phyloP scores from a whole-genome alignment of 2,329 filamentous ascomycete genomes.

The Didymella lethalis region DNA sequence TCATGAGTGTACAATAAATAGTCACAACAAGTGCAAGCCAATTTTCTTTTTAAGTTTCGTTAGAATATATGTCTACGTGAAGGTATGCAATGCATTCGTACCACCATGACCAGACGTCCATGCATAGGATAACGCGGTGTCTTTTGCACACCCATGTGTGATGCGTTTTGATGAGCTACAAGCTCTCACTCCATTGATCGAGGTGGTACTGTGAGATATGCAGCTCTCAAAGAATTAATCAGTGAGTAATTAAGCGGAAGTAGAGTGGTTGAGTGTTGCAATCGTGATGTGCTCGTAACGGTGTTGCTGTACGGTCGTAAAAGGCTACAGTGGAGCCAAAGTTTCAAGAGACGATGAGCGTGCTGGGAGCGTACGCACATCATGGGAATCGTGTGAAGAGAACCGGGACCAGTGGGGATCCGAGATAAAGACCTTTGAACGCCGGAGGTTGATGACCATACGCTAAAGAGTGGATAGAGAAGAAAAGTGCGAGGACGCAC shows the following conservation, averaged over 20 bases:
- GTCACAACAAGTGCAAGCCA: not conserved
- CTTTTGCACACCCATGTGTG: not conserved
- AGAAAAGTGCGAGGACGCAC: not conserved
- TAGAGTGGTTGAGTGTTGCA: not conserved
- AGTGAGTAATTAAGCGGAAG: not conserved
- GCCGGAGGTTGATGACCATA: not conserved
- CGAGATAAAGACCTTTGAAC: not conserved
- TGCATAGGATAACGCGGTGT: not conserved
- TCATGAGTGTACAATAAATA: not conserved
- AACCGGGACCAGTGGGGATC: not conserved
- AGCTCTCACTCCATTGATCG: not conserved
- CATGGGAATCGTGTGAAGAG: constrained; percentile 7
- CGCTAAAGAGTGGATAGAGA: not conserved
- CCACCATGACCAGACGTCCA: not conserved
- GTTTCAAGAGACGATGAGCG: not conserved
- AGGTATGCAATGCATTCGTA: not conserved
- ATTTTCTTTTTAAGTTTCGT: not conserved
- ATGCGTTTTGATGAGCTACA: not conserved
- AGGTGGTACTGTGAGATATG: not conserved
- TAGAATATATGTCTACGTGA: not conserved
- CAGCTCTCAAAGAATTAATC: not conserved
- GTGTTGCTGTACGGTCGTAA: not conserved
- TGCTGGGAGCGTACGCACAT: not conserved
- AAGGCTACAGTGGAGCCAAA: not conserved
- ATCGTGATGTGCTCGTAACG: not conserved